Evolutionary conservation across 2,329 filamentous ascomycete genomes (phyloP), one percentile per base, ranked within the genome.

Genomic region (Xylariaceae sp.): DNA sequence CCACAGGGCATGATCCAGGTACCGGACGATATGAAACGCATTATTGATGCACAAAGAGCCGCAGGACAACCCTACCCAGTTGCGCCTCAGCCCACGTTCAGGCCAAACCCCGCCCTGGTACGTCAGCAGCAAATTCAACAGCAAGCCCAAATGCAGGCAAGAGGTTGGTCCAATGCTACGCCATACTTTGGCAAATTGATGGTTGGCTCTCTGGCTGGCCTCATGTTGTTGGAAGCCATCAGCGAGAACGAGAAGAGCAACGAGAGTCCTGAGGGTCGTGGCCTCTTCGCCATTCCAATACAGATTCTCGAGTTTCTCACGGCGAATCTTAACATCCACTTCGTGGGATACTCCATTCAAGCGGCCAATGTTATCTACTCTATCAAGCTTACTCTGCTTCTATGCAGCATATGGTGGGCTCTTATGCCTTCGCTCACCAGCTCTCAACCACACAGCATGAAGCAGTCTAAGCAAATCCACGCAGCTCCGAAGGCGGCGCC

Each of bases 141-240:
- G 57, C 74, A 77, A 48, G 74, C 78, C 39, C 76, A 78, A 56
- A 77, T 78, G 64, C 80, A 82, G 63, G 75, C 78, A 60, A 76
- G 76, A 57, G 75, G 79, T 41, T 87, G 84, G 83, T 78, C 77
- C 55, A 80, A 78, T 61, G 74, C 77, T 4, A 77, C 74, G 10
- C 82, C 81, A 1, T 87, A 85, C 62, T 81, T 83, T 59, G 84
- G 83, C 55, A 96, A 95, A 75, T 81, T 97, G 65, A 94, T 97
- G 90, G 86, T 97, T 4, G 93, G 93, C 48, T 93, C 92, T 15
- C 82, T 97, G 60, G 93, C 92, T 23, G 92, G 91, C 11, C 79
- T 97, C 15, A 96, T 97, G 92, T 82, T 97, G 39, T 76, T 96
- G 66, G 92, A 97, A 75, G 91, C 90, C 1, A 80, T 92, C 57